Conservation (phyloP, 805 yeast species). For the Tetrapisispora phaffii region DNA sequence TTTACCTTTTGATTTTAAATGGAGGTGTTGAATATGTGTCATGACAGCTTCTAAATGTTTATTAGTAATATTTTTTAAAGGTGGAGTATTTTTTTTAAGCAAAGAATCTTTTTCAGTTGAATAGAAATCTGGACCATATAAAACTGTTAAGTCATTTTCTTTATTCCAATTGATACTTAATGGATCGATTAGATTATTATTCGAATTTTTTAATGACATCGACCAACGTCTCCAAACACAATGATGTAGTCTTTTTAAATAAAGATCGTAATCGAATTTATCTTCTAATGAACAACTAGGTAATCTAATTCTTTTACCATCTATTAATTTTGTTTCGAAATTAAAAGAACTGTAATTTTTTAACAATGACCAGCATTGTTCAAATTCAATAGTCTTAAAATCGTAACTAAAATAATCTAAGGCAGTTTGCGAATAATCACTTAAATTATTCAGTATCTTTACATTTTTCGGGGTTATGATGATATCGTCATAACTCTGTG, state of each 20-base stretch:
- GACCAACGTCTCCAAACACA: constrained; percentile 97
- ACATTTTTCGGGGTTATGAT: constrained; percentile 23
- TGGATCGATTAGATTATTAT: constrained; percentile 51
- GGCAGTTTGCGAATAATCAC: constrained; percentile 22
- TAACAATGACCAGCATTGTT: neutral
- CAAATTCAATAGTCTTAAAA: neutral
- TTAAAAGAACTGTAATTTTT: neutral
- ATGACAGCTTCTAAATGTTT: neutral
- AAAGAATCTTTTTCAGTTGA: neutral
- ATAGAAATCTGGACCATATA: constrained; percentile 68
- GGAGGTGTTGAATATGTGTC: neutral
- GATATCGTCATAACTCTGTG: constrained; percentile 23
- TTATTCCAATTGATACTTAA: constrained; percentile 87
- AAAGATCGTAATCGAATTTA: constrained; percentile 22
- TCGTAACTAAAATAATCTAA: constrained; percentile 19
- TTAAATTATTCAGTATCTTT: constrained; percentile 24
- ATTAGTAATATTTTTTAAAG: neutral
- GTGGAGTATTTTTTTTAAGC: neutral
- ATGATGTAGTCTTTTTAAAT: constrained; percentile 50
- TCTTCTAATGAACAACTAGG: constrained; percentile 30
- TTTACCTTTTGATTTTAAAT: neutral
- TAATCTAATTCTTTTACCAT: constrained; percentile 4
- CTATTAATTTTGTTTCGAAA: neutral
- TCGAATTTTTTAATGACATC: constrained; percentile 56
- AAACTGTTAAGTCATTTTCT: constrained; percentile 90